phyloP scores from a whole-genome alignment of 371 early-diverging fungal genomes.

The Ordospora pajunii region DNA sequence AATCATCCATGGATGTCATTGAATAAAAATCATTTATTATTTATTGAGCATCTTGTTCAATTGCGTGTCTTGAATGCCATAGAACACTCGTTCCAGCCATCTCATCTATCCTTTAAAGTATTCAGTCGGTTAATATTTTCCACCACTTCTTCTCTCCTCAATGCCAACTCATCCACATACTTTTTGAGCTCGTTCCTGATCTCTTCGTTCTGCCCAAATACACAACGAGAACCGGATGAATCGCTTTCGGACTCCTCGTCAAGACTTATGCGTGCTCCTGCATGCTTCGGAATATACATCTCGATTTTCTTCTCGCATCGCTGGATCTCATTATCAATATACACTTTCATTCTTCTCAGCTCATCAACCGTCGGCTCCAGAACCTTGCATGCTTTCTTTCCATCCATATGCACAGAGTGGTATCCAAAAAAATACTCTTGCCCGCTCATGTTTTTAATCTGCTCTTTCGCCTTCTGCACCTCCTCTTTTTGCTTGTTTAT shows the following conservation, averaged over 20 bases:
- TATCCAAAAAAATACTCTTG: constrained; percentile 52
- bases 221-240: too few species aligned
- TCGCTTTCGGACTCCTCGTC: constrained; percentile 17
- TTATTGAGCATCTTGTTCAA: too few species aligned
- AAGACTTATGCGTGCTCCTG: constrained; percentile 6
- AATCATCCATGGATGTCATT: constrained; percentile 21
- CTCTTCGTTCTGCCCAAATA: not conserved
- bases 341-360: constrained; percentile 17
- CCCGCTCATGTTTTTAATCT: constrained; percentile 34
- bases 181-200: not conserved
- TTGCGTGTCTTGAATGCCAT: too few species aligned
- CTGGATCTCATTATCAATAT: constrained; percentile 39
- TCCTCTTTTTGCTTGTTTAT: constrained; percentile 35
- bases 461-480: constrained; percentile 37
- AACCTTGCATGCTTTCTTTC: not conserved
- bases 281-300: not conserved
- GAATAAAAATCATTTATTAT: constrained; percentile 3
- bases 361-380: constrained; percentile 13
- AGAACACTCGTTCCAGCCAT: too few species aligned
- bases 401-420: constrained; percentile 32
- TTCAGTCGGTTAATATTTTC: not conserved
- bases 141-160: constrained; percentile 15
- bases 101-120: too few species aligned
- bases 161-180: constrained; percentile 7
- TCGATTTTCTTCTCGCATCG: constrained; percentile 20